Evolutionary conservation across 2,329 filamentous ascomycete species (phyloP), one percentile per base, ranked within the genome.

Genomic region (Drechslerella dactyloides): DNA sequence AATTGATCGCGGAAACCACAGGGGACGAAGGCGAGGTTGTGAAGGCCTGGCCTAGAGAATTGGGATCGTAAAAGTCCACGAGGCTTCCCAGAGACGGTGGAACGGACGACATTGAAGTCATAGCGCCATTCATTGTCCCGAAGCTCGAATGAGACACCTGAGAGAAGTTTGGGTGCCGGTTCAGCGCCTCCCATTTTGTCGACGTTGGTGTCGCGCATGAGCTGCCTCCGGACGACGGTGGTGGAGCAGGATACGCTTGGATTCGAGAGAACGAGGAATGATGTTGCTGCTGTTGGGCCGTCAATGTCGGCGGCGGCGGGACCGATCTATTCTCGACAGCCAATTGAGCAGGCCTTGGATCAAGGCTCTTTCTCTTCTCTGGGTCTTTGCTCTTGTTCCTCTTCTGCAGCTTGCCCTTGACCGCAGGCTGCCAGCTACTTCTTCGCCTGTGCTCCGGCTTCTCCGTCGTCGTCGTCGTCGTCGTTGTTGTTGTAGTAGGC

Each of bases 381-480:
- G 68, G 68, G 6, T 72, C 68, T 50, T 55, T 72, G 42, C 68
- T 72, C 68, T 72, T 72, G 40, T 72, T 72, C 35, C 68, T 44
- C 23, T 72, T 72, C 60, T 72, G 50, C 13, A 72, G 44, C 23
- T 72, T 72, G 11, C 68, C 68, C 35, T 72, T 72, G 21, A 65
- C 40, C 8, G 68, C 60, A 51, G 68, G 68, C 30, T 72, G 68
- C 68, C 68, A 72, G 19, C 68, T 72, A 44, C 60, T 65, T 55
- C 68, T 60, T 27, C 68, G 60, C 33, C 56, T 60, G 19, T 55
- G 50, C 21, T 72, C 68, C 15, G 55, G 55, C 17, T 72, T 72
- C 40, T 70, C 58, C n/a, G n/a, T n/a, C n/a, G n/a, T n/a, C n/a
- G n/a, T n/a, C n/a, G n/a, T n/a, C n/a, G n/a, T n/a, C n/a, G n/a